Evolutionary conservation across 2,329 filamentous ascomycete species (phyloP).

Genomic region (Fusarium gaditjirri): DNA sequence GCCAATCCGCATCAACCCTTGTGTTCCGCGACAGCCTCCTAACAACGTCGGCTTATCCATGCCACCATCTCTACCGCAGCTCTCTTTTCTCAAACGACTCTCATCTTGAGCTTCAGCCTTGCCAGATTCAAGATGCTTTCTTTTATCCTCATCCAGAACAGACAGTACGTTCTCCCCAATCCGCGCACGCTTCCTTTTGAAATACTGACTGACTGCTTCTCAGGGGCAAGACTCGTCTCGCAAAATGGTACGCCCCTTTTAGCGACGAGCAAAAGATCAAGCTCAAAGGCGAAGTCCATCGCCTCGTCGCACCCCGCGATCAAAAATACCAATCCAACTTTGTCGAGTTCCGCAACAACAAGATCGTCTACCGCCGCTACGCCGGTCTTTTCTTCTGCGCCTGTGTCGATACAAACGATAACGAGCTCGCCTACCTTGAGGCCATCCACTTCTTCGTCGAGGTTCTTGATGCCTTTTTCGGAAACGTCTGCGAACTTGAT

Average conservation of each 20-base stretch:
- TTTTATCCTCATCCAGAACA: conserved; percentile 90
- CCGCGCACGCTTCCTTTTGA: neutral
- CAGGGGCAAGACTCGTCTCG: conserved; percentile 97
- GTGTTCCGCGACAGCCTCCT: conserved; percentile 35
- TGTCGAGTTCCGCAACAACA: conserved; percentile 94
- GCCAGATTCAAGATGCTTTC: conserved; percentile 68
- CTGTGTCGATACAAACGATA: conserved; percentile 98
- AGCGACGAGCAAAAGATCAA: conserved; percentile 99
- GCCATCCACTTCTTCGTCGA: conserved; percentile 99
- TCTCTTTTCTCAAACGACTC: conserved; percentile 10
- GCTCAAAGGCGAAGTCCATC: conserved; percentile 98
- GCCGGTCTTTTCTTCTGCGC: conserved; percentile 99
- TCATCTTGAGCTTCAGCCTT: conserved; percentile 3
- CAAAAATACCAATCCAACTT: conserved; percentile 99
- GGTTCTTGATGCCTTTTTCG: conserved; percentile 97
- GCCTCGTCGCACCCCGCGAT: conserved; percentile 95
- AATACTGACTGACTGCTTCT: conserved; percentile 8
- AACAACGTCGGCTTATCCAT: conserved; percentile 33
- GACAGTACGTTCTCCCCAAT: conserved; percentile 68
- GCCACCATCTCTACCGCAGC: conserved; percentile 20
- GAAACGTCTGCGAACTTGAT: conserved; percentile 98
- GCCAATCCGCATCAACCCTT: conserved; percentile 24
- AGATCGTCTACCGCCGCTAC: conserved; percentile 97
- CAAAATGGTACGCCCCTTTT: conserved; percentile 99
- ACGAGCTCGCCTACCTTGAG: conserved; percentile 95